Conservation (phyloP, 2,329 filamentous ascomycete genomes). For the Venturia effusa region DNA sequence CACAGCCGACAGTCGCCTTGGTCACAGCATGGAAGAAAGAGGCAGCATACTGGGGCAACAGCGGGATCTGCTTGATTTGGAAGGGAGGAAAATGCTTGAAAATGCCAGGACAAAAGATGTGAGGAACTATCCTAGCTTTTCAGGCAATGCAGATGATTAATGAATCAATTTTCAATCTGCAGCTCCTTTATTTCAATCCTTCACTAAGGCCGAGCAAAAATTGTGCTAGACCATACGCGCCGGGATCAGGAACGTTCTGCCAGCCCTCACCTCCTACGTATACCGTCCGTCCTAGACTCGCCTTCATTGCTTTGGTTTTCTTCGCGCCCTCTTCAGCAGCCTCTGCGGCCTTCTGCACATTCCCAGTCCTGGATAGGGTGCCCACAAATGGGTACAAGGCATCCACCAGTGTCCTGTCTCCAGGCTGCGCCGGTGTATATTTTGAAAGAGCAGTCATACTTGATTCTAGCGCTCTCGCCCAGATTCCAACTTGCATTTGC, state of each 20-base stretch:
- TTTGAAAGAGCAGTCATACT: slow-evolving; percentile 60
- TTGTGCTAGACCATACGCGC: slow-evolving; percentile 67
- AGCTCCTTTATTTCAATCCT: slow-evolving; percentile 10
- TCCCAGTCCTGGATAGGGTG: slow-evolving; percentile 51
- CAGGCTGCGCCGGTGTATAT: slow-evolving; percentile 83
- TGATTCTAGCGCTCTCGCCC: slow-evolving; percentile 58
- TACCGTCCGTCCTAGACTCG: slow-evolving; percentile 72
- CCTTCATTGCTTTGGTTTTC: slow-evolving; percentile 83
- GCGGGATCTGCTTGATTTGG: too few species aligned
- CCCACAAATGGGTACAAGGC: slow-evolving; percentile 81
- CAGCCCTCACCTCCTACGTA: slow-evolving; percentile 70
- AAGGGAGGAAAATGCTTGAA: neutral
- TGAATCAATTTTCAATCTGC: neutral
- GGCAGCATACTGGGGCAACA: too few species aligned
- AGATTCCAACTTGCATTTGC: slow-evolving; percentile 25
- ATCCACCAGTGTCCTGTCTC: slow-evolving; percentile 85
- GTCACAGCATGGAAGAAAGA: too few species aligned
- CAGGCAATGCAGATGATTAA: neutral
- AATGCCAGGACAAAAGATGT: neutral
- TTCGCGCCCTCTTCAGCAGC: slow-evolving; percentile 68
- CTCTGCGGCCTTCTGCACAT: slow-evolving; percentile 61
- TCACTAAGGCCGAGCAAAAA: slow-evolving; percentile 72
- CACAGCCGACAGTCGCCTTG: too few species aligned
- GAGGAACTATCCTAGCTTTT: slow-evolving; percentile 1
- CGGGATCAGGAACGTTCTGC: slow-evolving; percentile 63